Base-by-base conservation (phyloP, 1,284 basidiomycete genomes). In the Cryptococcus wingfieldii region DNA sequence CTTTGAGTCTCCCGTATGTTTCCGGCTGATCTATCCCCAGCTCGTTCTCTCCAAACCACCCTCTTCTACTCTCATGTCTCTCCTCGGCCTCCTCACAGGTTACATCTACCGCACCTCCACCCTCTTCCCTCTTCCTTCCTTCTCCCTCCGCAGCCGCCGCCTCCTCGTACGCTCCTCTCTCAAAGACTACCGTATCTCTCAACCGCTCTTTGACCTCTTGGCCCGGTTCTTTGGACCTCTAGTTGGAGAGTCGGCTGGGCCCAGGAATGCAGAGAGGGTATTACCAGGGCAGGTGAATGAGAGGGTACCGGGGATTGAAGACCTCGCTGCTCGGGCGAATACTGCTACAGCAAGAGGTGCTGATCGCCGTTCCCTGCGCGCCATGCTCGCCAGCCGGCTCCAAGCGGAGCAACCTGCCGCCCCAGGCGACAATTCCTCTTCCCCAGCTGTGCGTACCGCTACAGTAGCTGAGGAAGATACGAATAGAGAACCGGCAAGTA, bases 101-200 rank as follows among this genome's bases (percentile, higher is more conserved):
- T 85, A 66, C 77, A 89, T 54, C 44, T 93, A 92, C 71, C 85
- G 88, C 46, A 87, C 89, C 13, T 89, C 92, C 71, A 81, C 86
- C 34, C 84, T 84, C 14, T 65, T 73, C 47, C 63, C 69, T 23
- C 56, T 72, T 9, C 70, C 72, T 2, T 64, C 63, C 2, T 59
- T 72, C 28, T 57, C 62, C 2, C 64, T 67, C 16, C 65, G 66
- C n/a, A 56, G 67, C 2, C 51, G 64, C 19, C 48, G 65, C 10
- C 61, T 68, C 14, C 68, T 65, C 41, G 50, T 50, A 6, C 53
- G 52, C 38, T 54, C 63, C 10, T 63, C 73, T 50, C 79, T 93
- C 28, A 89, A 89, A 64, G 76, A 79, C 1, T 90, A 86, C 77
- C 84, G 90, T 42, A 74, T 93, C 38, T 83, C 91, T 0, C 79